These are phyloP conservation scores for Peronospora destructor DNA, from an alignment of 352 stramenopile species.

Conservation along the genomic window DNA sequence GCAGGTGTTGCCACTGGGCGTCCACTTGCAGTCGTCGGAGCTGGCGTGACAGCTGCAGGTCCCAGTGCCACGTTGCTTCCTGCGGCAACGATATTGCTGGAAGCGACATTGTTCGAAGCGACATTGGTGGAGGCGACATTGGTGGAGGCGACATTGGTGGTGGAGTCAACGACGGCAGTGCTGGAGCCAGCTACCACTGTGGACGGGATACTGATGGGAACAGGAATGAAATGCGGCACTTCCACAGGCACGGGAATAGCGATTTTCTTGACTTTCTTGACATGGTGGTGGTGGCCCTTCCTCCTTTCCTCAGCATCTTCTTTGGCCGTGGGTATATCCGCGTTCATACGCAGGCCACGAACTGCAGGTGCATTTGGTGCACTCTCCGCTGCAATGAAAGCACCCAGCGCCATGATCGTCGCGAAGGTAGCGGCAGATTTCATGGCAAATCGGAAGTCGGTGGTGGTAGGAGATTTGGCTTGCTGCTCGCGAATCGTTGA, in stretches of 20 bases:
- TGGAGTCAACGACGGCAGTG: conserved; percentile 14
- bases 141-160: too few relatives aligned
- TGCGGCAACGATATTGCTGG: neutral
- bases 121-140: conserved; percentile 1
- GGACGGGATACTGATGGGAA: conserved; percentile 20
- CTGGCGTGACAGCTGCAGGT: conserved; percentile 12
- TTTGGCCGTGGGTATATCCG: too few relatives aligned
- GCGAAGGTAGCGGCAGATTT: too few relatives aligned
- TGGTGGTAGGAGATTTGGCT: too few relatives aligned
- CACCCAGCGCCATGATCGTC: too few relatives aligned
- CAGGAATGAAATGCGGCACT: conserved; percentile 24
- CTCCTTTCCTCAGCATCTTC: too few relatives aligned
- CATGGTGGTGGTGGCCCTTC: conserved; percentile 13
- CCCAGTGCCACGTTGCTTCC: neutral
- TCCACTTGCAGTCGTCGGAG: conserved; percentile 14
- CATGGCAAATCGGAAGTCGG: too few relatives aligned
- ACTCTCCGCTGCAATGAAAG: too few relatives aligned
- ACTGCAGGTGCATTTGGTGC: too few relatives aligned
- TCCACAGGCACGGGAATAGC: conserved; percentile 26
- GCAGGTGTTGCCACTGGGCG: conserved; percentile 15
- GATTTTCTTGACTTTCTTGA: conserved; percentile 34
- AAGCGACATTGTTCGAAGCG: neutral
- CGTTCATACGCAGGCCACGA: too few relatives aligned
- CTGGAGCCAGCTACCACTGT: conserved; percentile 21
- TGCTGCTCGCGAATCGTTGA: too few relatives aligned